Base-by-base conservation (phyloP, 495 filamentous ascomycete species). In the Bacidia gigantensis region DNA sequence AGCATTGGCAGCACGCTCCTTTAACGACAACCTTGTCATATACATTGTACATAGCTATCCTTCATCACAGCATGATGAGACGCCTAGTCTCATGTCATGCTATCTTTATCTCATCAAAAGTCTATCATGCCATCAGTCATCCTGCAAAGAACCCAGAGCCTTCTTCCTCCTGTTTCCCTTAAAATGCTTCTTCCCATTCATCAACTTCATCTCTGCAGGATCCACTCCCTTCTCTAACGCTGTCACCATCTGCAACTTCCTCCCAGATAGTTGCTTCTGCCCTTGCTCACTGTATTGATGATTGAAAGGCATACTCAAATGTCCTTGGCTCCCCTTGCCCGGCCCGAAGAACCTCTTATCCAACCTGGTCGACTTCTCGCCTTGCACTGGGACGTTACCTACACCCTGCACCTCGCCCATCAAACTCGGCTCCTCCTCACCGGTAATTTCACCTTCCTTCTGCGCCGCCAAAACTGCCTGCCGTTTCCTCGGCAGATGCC, bases 111-210 rank as follows among this genome's bases (percentile, higher is more conserved):
- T 45, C 42, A 18, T 23, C 42, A 45, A 23, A 18, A 11, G 17
- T 14, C 5, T 35, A 35, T 14, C 14, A 5, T 14, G 14, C 29
- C 29, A 7, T 26, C 9, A 25, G 54, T 46, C 54, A 3, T 49
- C 52, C 14, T 42, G 49, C 52, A 52, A 43, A 17, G 20, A 26
- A n/a, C 40, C 42, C 26, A 41, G 26, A 11, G 55, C 45, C 21
- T 56, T 47, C 26, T 56, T 59, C 50, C 47, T 56, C 44, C 95
- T 80, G 50, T 83, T 80, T 7, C 75, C 82, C 72, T 97, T 97
- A 67, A 87, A 95, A 66, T 97, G 93, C 70, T 96, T 97, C 79
- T 99, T 99, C 23, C 84, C 64, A 51, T 60, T 79, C 60, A 72
- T 66, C 35, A 75, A 50, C 62, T 74, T 78, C 56, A 95, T 72